Evolutionary conservation across 345 rosid genomes (phyloP), one percentile per base, ranked within the genome.

Genomic region (Excoecaria agallocha): DNA sequence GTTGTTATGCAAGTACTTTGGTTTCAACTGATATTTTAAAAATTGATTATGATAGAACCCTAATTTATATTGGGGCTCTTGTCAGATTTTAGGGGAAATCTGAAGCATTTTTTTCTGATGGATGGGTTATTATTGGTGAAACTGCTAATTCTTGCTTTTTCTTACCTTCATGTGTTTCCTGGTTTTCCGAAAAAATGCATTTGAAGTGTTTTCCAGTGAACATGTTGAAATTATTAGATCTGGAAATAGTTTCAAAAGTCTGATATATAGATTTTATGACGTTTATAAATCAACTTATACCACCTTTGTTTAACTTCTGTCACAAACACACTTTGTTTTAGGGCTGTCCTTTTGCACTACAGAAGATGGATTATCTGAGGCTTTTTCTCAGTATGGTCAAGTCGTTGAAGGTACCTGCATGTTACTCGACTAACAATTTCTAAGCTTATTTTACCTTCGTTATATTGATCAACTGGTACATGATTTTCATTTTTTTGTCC

Each of bases 341-440:
- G 97, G 97, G 67, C 74, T 92, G 71, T 89, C 98, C 19, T 89
- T 86, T 80, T 80, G 70, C 84, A 89, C 91, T 35, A 83, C 88
- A 0, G 95, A 92, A 78, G 78, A 88, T 15, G 91, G 88, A 69
- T 75, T 92, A 61, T 74, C 86, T 0, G 95, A 92, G 57, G 84
- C 95, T 74, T 94, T 94, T 82, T 90, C 95, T 49, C 86, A 82
- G 57, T 82, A 71, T 63, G 98, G 97, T 75, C 97, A 94, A 84
- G 98, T 94, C 63, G 83, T 94, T 75, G 95, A 94, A 88, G 95
- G 97, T 89, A 46, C 55, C 37, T 77, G 56, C 3, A 57, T 6
- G 38, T 12, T 7, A 48, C n/a, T n/a, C n/a, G n/a, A n/a, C n/a
- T 22, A 3, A 55, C 3, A 10, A 11, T 6, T n/a, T 10, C 13